Conservation (phyloP, 805 yeast species). For the Wickerhamiella slavikovae region DNA sequence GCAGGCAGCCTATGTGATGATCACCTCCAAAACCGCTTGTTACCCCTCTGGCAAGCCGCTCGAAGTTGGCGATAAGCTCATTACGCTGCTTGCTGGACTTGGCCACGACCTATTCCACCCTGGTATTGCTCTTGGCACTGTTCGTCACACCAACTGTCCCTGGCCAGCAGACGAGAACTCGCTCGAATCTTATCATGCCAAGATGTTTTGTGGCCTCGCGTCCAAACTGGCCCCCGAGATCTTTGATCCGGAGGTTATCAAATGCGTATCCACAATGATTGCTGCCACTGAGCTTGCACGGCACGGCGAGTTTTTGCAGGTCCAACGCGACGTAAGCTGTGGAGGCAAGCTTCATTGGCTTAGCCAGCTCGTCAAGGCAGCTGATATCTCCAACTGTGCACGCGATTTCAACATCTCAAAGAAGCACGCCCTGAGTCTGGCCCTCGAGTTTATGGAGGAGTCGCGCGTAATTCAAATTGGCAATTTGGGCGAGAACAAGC, state of each 20-base stretch:
- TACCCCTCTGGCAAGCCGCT: slow-evolving; percentile 2
- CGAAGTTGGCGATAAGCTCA: slow-evolving; percentile 27
- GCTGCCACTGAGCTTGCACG: slow-evolving; percentile 85
- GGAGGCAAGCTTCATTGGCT: slow-evolving; percentile 25
- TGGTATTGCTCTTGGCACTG: slow-evolving; percentile 69
- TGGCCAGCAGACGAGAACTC: slow-evolving; percentile 41
- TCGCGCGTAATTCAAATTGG: not conserved
- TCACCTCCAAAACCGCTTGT: slow-evolving; percentile 5
- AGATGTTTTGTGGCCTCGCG: slow-evolving; percentile 34
- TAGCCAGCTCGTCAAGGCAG: slow-evolving; percentile 68
- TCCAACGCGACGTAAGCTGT: slow-evolving; percentile 9
- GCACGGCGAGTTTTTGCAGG: slow-evolving; percentile 50
- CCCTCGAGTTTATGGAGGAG: slow-evolving; percentile 1
- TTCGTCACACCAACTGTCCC: slow-evolving; percentile 38
- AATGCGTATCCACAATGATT: slow-evolving; percentile 24
- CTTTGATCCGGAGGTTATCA: slow-evolving; percentile 5
- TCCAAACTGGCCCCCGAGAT: slow-evolving; percentile 30
- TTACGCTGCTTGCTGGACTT: slow-evolving; percentile 56
- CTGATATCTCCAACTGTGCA: slow-evolving; percentile 87
- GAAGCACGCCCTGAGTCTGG: slow-evolving; percentile 1
- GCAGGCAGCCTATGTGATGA: slow-evolving; percentile 59
- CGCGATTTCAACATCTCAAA: slow-evolving; percentile 29
- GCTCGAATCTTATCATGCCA: slow-evolving; percentile 65
- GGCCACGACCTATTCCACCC: slow-evolving; percentile 98
- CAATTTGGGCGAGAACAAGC: not conserved